These are phyloP conservation scores for Arthrinium phaeospermum DNA, from an alignment of 2,329 filamentous ascomycete genomes.

Conservation along the genomic window DNA sequence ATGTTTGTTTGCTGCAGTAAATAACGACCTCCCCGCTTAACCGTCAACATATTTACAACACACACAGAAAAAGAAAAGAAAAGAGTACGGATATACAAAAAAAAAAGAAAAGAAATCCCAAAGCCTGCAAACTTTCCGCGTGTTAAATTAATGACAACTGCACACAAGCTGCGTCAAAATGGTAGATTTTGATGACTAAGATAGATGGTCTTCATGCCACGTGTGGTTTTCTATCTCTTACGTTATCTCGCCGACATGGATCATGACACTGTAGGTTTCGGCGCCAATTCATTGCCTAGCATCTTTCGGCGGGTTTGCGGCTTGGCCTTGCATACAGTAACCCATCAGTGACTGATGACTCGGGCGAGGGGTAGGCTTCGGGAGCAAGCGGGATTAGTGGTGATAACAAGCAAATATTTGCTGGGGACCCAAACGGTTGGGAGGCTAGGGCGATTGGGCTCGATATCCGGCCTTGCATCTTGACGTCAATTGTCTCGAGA, in stretches of 20 bases:
- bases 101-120: background rate
- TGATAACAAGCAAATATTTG: background rate
- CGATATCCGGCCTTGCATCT: background rate
- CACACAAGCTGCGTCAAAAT: background rate
- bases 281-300: background rate
- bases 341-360: background rate
- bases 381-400: background rate
- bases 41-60: too few relatives aligned
- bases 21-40: too few relatives aligned
- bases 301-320: background rate
- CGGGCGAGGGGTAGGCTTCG: background rate
- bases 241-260: background rate
- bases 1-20: background rate
- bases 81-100: background rate
- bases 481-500: background rate
- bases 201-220: background rate
- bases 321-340: background rate
- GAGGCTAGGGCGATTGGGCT: constrained; percentile 1
- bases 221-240: background rate
- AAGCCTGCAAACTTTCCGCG: background rate
- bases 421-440: constrained; percentile 1
- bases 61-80: background rate
- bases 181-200: background rate
- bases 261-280: background rate
- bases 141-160: too few relatives aligned